Evolutionary conservation across 345 rosid genomes (phyloP), one percentile per base, ranked within the genome.

Genomic region (Barbarea vulgaris): DNA sequence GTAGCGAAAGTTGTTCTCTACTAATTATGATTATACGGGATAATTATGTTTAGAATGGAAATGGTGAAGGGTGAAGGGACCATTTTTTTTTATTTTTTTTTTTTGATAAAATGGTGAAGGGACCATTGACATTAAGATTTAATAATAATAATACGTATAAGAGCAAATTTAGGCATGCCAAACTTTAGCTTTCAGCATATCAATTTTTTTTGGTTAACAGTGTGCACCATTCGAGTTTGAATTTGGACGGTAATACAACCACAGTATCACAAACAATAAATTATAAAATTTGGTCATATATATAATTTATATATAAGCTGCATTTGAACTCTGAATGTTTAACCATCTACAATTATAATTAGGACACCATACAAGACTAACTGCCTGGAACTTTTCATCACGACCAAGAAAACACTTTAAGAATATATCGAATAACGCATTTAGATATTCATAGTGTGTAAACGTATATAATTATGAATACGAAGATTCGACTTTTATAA

Each of bases 401-500:
- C 13, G n/a, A 9, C 9, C 44, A 34, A 41, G 17, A 15, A 34
- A 18, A 61, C 14, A 41, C 37, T 59, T 42, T 1, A 25, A 22
- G 48, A 39, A 46, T 27, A 42, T 21, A 44, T 44, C 31, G 53
- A 31, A 17, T 46, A 25, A 9, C 28, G 44, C 39, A 64, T 25
- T 18, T 10, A 59, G 9, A 59, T 59, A 34, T 17, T 27, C 59
- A 15, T 36, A 2, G 30, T 30, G 12, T 37, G 47, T 60, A 34
- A 19, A n/a, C 11, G 42, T 42, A 46, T 21, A 14, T 27, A 42
- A 22, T 22, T 24, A 62, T 39, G 22, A n/a, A 39, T 25, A 15
- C 6, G 22, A 37, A 72, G 28, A 72, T 62, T 52, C 53, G 8
- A 62, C 17, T 22, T 46, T 25, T 58, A 33, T 31, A 46, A 56